Evolutionary conservation across 352 stramenopile genomes (phyloP), one percentile per base, ranked within the genome.

Genomic region (Phytophthora megakarya): DNA sequence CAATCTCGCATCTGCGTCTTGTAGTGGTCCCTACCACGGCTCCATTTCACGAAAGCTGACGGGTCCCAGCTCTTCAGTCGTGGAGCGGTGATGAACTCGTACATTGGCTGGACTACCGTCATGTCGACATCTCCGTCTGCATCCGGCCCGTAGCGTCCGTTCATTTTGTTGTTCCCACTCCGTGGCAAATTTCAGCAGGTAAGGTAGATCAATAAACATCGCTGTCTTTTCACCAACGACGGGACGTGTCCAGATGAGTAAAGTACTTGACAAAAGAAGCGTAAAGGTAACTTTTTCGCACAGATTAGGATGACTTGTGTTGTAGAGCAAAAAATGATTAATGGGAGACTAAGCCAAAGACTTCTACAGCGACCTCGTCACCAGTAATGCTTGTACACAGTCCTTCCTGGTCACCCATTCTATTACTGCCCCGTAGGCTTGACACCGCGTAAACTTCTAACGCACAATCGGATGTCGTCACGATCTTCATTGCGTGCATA

Each of bases 71-170:
- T 32, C 7, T 43, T 44, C 7, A 72, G 30, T 49, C 18, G 32
- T 13, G 57, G 42, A 4, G 60, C 54, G 16, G 47, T 32, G 46
- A 71, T 66, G n/a, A 62, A 65, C 49, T 59, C 63, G 55, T 57
- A 66, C 12, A 66, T 28, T 16, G 63, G 56, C 22, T 65, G 64
- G 3, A 50, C 19, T 12, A 63, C 39, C 19, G 50, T 61, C 49
- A 67, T 61, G 39, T 64, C 56, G 44, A 72, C 28, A 32, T 63
- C 37, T 6, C 50, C 50, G 19, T 72, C 56, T 8, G 50, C 47
- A 30, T 63, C 51, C 32, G 64, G 23, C 19, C 5, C 13, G 42
- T 52, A 52, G 30, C 22, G 22, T 10, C 49, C 35, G 13, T n/a
- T 49, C 51, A 50, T 50, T 16, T 19, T 32, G 6, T 51, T 32